Conservation (phyloP, 2,329 filamentous ascomycete genomes). For the Penicillium paneum region DNA sequence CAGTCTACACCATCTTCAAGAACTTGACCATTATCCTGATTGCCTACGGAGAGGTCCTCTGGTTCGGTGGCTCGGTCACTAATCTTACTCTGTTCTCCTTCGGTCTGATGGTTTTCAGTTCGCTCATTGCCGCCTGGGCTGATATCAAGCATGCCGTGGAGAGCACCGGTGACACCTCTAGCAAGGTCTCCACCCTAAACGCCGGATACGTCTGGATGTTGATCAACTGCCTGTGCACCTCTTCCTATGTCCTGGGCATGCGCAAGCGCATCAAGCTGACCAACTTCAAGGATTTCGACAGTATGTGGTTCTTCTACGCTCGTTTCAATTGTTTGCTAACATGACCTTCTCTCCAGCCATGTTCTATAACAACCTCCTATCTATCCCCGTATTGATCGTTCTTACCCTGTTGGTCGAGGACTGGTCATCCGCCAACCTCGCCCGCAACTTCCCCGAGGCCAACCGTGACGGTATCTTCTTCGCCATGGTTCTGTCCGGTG, state of each 20-base stretch:
- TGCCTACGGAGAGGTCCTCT: constrained; percentile 95
- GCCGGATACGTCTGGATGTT: constrained; percentile 97
- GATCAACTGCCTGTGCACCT: constrained; percentile 92
- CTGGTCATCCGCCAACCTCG: constrained; percentile 83
- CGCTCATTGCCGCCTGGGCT: constrained; percentile 92
- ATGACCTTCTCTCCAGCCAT: constrained; percentile 63
- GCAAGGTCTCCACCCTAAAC: constrained; percentile 83
- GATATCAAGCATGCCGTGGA: constrained; percentile 84
- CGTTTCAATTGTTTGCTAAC: constrained; percentile 1
- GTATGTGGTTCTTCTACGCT: constrained; percentile 57
- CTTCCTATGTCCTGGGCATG: constrained; percentile 87
- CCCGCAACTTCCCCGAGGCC: constrained; percentile 82
- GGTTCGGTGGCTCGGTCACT: constrained; percentile 93
- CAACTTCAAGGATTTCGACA: constrained; percentile 99
- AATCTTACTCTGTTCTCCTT: constrained; percentile 87
- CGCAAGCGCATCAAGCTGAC: constrained; percentile 98
- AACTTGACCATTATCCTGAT: constrained; percentile 99
- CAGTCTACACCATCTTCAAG: constrained; percentile 99
- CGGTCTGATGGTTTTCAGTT: constrained; percentile 93
- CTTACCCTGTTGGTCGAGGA: constrained; percentile 82
- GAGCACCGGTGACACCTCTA: constrained; percentile 63
- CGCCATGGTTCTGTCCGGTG: constrained; percentile 90
- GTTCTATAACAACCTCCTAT: constrained; percentile 99
- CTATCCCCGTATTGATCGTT: constrained; percentile 83
- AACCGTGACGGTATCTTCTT: constrained; percentile 74